Base-by-base conservation (phyloP, 495 filamentous ascomycete genomes). In the Elaphomyces granulatus region DNA sequence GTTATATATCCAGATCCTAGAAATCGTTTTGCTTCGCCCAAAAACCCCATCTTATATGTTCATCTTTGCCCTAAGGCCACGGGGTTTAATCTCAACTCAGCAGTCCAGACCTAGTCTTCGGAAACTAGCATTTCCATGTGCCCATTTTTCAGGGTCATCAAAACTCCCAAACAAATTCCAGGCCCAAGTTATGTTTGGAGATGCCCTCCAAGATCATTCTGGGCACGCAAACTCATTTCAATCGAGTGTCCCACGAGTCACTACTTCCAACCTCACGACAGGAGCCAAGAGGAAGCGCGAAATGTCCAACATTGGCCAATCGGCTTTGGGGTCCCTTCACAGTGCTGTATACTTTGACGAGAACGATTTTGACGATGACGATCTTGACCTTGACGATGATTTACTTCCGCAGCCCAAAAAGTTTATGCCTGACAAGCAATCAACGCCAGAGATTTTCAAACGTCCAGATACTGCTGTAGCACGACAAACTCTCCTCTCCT, bases 331-430 rank as follows among this genome's bases (percentile, higher is more conserved):
- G 2, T 62, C 64, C 12, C 52, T 68, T 21, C 64, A 68, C 42
- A 62, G 45, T 35, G 54, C 53, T 18, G 66, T 71, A 19, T 70
- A 61, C 40, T 71, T 73, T 33, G 66, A 71, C 44, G 68, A 71
- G 44, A 69, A 73, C 38, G 69, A 73, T 45, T 73, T 73, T 23
- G 69, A 71, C 20, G 64, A 71, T 46, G 65, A 71, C 45, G 68
- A 71, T 42, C 47, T 57, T n/a, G 59, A 68, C 36, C 49, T 71
- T 20, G 59, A 71, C 32, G 4, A 8, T 1, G 49, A 59, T 14
- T 55, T 54, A 3, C 55, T 52, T 26, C 46, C 50, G 19, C 45
- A 47, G 2, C 51, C 60, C 4, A 32, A 34, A 10, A 54, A 36
- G 26, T 23, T 43, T 32, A 34, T 39, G 15, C 32, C 45, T 14